phyloP scores from a whole-genome alignment of 225 moss, liverwort and hornwort genomes.

The Straminergon stramineum region DNA sequence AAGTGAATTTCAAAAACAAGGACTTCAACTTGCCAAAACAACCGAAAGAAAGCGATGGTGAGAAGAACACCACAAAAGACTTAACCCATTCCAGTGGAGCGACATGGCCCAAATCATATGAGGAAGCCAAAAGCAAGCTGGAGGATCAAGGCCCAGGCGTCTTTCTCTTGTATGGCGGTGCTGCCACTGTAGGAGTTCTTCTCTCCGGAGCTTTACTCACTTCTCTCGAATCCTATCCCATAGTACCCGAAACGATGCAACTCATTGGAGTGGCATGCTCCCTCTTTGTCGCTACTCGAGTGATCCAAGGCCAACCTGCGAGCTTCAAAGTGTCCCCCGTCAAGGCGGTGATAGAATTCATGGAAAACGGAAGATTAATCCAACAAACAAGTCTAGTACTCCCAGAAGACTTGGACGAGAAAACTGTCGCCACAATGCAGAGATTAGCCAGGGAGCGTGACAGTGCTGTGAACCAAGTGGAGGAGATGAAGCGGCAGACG shows the following conservation, averaged over 20 bases:
- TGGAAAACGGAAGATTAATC: slow-evolving; percentile 25
- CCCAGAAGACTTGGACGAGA: slow-evolving; percentile 35
- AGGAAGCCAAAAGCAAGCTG: background rate
- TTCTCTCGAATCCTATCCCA: background rate
- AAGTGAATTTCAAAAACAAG: background rate
- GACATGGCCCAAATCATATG: background rate
- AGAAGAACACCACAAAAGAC: background rate
- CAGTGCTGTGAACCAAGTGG: slow-evolving; percentile 55
- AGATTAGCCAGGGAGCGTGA: slow-evolving; percentile 59
- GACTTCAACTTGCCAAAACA: background rate
- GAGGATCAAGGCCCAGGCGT: background rate
- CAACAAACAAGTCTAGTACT: slow-evolving; percentile 20
- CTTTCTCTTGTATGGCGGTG: background rate
- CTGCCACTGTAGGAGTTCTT: background rate
- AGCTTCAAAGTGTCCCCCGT: slow-evolving; percentile 54
- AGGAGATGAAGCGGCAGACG: slow-evolving; percentile 46
- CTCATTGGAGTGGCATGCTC: background rate
- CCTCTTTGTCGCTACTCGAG: background rate
- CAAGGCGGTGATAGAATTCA: slow-evolving; percentile 54
- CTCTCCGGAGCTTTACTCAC: background rate
- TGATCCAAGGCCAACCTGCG: slow-evolving; percentile 6
- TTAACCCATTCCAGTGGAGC: background rate
- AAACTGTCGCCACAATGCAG: slow-evolving; percentile 31
- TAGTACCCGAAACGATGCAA: background rate
- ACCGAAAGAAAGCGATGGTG: background rate